phyloP scores from a whole-genome alignment of 2,329 filamentous ascomycete genomes.

The Trematosphaeria pertusa region DNA sequence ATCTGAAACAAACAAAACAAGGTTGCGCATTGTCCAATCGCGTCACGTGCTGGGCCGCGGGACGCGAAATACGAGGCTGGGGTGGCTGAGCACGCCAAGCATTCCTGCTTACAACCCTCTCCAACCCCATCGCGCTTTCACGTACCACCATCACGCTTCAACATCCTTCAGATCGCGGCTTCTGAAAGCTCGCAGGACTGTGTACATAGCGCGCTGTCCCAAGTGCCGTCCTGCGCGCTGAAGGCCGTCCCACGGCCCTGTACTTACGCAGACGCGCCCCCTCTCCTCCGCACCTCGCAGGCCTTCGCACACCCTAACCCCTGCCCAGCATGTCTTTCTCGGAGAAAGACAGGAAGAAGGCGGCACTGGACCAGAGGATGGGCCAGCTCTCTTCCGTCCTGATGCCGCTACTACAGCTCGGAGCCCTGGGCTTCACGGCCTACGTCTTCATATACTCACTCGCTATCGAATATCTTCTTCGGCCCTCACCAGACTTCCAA shows the following conservation, averaged over 20 bases:
- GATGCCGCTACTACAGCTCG: constrained; percentile 73
- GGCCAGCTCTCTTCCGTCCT: constrained; percentile 68
- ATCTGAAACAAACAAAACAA: not conserved
- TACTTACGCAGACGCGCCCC: too few species aligned
- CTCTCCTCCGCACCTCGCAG: too few species aligned
- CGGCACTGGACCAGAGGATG: constrained; percentile 42
- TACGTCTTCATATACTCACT: constrained; percentile 69
- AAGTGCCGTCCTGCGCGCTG: too few species aligned
- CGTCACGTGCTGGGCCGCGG: not conserved
- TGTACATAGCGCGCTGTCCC: too few species aligned
- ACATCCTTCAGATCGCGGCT: too few species aligned
- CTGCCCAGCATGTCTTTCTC: constrained; percentile 23
- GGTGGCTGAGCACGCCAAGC: not conserved
- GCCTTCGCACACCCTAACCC: not conserved
- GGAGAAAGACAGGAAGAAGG: constrained; percentile 29
- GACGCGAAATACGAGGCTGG: not conserved
- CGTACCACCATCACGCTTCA: not conserved
- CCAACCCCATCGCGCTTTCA: not conserved
- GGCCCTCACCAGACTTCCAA: constrained; percentile 46
- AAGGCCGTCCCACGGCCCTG: too few species aligned
- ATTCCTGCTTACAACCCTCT: too few species aligned
- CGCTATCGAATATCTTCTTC: constrained; percentile 75
- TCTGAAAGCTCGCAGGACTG: too few species aligned
- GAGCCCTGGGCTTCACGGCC: constrained; percentile 70
- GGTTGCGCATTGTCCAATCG: not conserved